Conservation (phyloP, 2,329 filamentous ascomycete genomes). For the Talaromyces sp. region DNA sequence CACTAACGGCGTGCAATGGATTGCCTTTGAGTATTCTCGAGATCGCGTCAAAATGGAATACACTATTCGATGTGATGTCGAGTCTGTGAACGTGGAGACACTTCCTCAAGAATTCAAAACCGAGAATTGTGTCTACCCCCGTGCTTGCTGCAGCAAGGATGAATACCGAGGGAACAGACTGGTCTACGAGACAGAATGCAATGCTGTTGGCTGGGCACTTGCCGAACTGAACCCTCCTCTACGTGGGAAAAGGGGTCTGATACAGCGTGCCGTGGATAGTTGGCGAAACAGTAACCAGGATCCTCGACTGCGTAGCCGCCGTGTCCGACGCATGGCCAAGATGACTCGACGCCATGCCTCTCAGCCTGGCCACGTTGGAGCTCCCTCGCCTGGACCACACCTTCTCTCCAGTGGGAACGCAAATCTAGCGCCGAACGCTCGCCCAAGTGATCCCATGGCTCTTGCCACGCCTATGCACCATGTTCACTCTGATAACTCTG, state of each 20-base stretch:
- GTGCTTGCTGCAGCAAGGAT: conserved; percentile 90
- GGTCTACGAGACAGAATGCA: conserved; percentile 97
- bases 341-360: conserved; percentile 71
- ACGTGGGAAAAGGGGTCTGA: conserved; percentile 87
- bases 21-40: conserved; percentile 94
- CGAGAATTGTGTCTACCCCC: conserved; percentile 95
- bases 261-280: conserved; percentile 94
- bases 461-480: conserved; percentile 63
- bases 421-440: conserved; percentile 4
- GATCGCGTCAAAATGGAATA: conserved; percentile 99
- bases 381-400: conserved; percentile 36
- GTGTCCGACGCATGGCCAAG: conserved; percentile 93
- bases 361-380: conserved; percentile 59
- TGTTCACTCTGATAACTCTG: conserved; percentile 61
- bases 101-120: conserved; percentile 87
- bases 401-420: conserved; percentile 4
- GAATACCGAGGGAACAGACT: conserved; percentile 93
- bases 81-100: conserved; percentile 87
- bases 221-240: conserved; percentile 88
- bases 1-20: conserved; percentile 96
- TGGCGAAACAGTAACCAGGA: conserved; percentile 99
- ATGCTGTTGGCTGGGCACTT: conserved; percentile 98
- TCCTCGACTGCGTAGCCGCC: conserved; percentile 77
- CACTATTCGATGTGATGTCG: conserved; percentile 94
- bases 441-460: conserved; percentile 52